A percentile compares a stretch with the other conserved stretches of the same genome.
Evolutionary conservation across 768 basidiomycete species (phyloP).

Genomic region (Boletus patriciae): DNA sequence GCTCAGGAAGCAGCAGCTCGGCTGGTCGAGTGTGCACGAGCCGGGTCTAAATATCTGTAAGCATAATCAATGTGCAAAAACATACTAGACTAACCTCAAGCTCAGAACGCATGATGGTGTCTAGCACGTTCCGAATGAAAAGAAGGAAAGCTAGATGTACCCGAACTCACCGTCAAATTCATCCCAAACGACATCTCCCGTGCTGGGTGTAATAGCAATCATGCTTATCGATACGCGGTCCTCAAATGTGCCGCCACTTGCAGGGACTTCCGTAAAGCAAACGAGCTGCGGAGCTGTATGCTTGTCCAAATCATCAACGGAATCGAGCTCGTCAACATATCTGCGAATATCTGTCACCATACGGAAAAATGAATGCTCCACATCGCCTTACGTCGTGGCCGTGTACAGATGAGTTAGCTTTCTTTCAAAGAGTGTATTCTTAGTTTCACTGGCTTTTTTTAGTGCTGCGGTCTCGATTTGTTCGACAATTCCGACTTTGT

Average conservation of each 20-base stretch:
- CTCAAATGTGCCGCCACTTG: constrained; percentile 13
- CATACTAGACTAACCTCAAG: constrained; percentile 59
- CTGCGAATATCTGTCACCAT: constrained; percentile 40
- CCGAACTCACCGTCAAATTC: constrained; percentile 67
- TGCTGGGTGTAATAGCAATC: constrained; percentile 79
- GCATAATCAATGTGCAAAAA: background rate
- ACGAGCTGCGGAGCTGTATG: constrained; percentile 66
- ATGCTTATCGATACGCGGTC: constrained; percentile 59
- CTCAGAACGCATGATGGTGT: constrained; percentile 82
- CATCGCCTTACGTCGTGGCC: constrained; percentile 69
- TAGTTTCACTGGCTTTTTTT: constrained; percentile 78
- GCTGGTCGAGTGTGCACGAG: constrained; percentile 82
- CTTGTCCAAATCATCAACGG: constrained; percentile 59
- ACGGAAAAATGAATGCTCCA: background rate
- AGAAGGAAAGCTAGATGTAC: background rate
- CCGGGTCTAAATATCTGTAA: constrained; percentile 61
- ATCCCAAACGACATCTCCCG: constrained; percentile 94
- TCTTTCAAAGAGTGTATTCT: constrained; percentile 70
- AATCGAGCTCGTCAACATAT: constrained; percentile 79
- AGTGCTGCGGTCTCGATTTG: constrained; percentile 88
- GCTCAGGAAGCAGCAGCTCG: constrained; percentile 69
- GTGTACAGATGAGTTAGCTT: constrained; percentile 80
- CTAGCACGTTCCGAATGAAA: constrained; percentile 37
- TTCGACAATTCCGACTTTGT: constrained; percentile 80
- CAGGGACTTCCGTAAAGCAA: constrained; percentile 59